These are phyloP conservation scores for Fusarium sp. DNA, from an alignment of 2,329 filamentous ascomycete species.

Conservation along the genomic window DNA sequence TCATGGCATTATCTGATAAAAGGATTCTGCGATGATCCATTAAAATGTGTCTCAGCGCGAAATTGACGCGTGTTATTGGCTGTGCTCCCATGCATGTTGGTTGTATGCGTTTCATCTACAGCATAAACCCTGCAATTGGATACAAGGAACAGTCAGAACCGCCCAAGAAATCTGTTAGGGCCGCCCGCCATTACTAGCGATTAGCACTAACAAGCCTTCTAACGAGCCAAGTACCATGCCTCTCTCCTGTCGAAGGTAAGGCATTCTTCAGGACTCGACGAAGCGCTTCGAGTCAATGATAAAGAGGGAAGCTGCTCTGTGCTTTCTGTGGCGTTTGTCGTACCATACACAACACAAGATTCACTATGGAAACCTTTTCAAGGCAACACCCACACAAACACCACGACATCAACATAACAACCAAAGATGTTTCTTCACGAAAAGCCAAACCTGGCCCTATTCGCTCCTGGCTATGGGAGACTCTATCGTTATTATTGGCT, in stretches of 20 bases:
- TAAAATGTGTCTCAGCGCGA: neutral
- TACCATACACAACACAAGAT: neutral
- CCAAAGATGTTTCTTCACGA: neutral
- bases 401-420: neutral
- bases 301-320: neutral
- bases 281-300: neutral
- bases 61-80: neutral
- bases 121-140: neutral
- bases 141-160: neutral
- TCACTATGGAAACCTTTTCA: neutral
- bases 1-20: neutral
- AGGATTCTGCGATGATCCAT: neutral
- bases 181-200: rapidly evolving
- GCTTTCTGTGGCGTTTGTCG: neutral
- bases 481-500: neutral
- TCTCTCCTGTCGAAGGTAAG: neutral
- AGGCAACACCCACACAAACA: neutral
- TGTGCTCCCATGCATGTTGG: neutral
- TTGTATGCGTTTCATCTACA: neutral
- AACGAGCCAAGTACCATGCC: neutral
- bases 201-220: rapidly evolving
- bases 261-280: neutral
- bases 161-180: neutral
- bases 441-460: neutral
- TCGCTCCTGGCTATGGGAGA: constrained; percentile 1